These are phyloP conservation scores for Verbascum thapsus DNA, from an alignment of 257 asterid genomes.

Conservation along the genomic window DNA sequence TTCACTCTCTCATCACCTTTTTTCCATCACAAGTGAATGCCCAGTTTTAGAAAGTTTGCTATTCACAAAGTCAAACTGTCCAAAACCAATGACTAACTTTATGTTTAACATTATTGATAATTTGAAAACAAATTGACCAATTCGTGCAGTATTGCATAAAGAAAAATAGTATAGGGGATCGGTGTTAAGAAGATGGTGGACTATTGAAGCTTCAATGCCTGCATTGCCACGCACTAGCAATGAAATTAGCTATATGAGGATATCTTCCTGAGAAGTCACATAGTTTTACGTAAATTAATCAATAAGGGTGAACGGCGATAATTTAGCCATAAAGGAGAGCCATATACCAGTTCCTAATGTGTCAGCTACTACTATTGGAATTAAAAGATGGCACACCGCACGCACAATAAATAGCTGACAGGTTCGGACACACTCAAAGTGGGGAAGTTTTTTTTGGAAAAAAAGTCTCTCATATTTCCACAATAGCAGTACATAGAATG, in stretches of 20 bases:
- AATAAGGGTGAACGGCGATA: neutral
- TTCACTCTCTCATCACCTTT: conserved; percentile 8
- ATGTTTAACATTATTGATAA: neutral
- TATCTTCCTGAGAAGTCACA: conserved; percentile 11
- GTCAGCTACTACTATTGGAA: too few relatives aligned
- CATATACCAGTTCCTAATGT: neutral
- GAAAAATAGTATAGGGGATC: neutral
- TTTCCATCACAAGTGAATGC: conserved; percentile 3
- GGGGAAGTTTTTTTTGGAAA: neutral
- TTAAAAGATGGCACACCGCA: too few relatives aligned
- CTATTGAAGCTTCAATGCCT: neutral
- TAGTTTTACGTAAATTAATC: neutral
- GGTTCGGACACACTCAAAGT: neutral
- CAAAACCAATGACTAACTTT: conserved; percentile 7
- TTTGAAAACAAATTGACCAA: neutral
- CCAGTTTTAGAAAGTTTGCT: neutral
- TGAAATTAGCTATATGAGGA: neutral
- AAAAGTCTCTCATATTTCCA: neutral
- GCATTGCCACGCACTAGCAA: neutral
- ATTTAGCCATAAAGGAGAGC: neutral
- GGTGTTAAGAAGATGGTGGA: conserved; percentile 9
- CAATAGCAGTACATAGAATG: neutral
- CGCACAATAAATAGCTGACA: neutral
- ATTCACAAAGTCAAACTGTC: conserved; percentile 1
- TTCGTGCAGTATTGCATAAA: neutral